Base-by-base conservation (phyloP, 495 filamentous ascomycete species). In the Oidiodendron maius region DNA sequence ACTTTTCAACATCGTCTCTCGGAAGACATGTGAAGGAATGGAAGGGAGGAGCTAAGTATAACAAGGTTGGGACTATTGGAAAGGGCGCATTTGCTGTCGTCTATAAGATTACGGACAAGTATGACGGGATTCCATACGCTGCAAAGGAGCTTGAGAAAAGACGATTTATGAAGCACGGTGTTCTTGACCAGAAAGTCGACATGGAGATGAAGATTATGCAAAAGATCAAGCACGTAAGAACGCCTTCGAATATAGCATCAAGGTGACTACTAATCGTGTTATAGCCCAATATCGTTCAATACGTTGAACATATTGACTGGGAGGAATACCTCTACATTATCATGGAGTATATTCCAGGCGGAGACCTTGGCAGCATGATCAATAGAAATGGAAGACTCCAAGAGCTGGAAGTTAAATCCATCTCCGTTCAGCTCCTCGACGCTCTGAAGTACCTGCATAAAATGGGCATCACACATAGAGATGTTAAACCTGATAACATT, bases 401-500 rank as follows among this genome's bases (percentile, higher is more conserved):
- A 0, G 94, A 98, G 61, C 61, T 66, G 4, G 73, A 82, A 61
- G 84, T 80, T 10, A 77, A 81, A 57, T 70, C 67, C 3, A 86
- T 96, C 56, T 75, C 89, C 4, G 66, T 67, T 2, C 93, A 98
- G 61, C 72, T 97, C 15, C 64, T 96, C 9, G 74, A 80, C 42
- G 91, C 89, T 6, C 70, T 98, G 12, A 80, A 78, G n/a, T 95
- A 98, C 61, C 71, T 97, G 10, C 93, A 98, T 58, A 66, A 75
- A 26, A 82, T 80, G 55, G 84, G 81, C 40, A 96, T 98, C 55
- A 96, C 91, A 0, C 93, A 98, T 68, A 85, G 93, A 3, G 93
- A 98, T 65, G 87, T 98, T 58, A 98, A 98, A 63, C 93, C 93
- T 0, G 94, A 97, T 66, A 98, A 98, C 59, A 96, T 98, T 50